phyloP scores from a whole-genome alignment of 2,329 filamentous ascomycete species.

The Delphinella strobiligena region DNA sequence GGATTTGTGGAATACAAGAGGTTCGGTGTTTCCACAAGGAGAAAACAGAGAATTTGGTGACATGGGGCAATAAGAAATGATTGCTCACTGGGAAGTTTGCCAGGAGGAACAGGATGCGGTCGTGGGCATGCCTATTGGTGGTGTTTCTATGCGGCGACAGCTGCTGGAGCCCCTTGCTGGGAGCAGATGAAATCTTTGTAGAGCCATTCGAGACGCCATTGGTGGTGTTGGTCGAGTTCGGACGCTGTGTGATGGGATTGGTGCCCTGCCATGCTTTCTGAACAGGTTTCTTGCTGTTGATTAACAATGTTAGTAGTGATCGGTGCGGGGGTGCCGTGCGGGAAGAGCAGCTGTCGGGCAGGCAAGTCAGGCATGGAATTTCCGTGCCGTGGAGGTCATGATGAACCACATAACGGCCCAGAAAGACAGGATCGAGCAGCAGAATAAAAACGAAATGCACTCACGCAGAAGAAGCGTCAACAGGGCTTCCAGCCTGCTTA shows the following conservation, averaged over 20 bases:
- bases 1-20: no score
- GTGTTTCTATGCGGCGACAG: conserved; percentile 32
- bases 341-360: no score
- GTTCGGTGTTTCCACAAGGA: no score
- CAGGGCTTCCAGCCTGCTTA: conserved; percentile 44
- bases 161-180: conserved; percentile 19
- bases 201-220: conserved; percentile 40
- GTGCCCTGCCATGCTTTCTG: conserved; percentile 51
- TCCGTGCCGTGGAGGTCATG: no score
- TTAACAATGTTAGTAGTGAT: conserved; percentile 1
- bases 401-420: no score
- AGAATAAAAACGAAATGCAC: conserved; percentile 16
- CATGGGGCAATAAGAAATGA: not conserved
- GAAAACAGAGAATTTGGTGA: not conserved
- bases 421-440: not conserved
- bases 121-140: conserved; percentile 46
- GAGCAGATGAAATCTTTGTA: conserved; percentile 16
- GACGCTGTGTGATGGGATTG: conserved; percentile 49
- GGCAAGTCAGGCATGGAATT: not conserved
- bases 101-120: conserved; percentile 47
- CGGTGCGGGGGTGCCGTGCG: not conserved
- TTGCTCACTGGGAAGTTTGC: conserved; percentile 46
- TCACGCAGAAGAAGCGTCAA: conserved; percentile 44
- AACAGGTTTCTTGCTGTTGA: conserved; percentile 36
- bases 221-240: conserved; percentile 26